Base-by-base conservation (phyloP, 768 basidiomycete genomes). In the Cyclocybe aegerita region DNA sequence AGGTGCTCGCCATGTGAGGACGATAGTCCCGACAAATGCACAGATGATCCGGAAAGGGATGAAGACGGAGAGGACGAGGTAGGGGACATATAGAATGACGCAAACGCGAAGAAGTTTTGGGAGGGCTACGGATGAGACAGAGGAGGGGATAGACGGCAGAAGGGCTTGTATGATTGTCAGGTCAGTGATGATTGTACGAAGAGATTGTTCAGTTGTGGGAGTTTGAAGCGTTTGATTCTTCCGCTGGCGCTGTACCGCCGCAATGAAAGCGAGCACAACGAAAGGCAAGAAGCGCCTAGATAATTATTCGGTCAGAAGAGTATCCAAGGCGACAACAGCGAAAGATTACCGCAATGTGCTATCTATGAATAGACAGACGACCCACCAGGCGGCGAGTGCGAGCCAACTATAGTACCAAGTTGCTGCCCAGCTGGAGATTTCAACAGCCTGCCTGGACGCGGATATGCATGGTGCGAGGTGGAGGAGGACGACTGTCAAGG, bases 301-400 rank as follows among this genome's bases (percentile, higher is more conserved):
- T 32, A 39, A n/a, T 29, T 44, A 14, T n/a, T 52, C 14, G 17
- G 49, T 23, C 2, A 43, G 41, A 23, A 55, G 2, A 49, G 36
- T 9, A 48, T n/a, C 33, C 40, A 36, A 14, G 43, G 30, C 15
- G 50, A 43, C n/a, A 65, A 30, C 53, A 51, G 37, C 35, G 47
- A 55, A 33, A 54, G 50, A 56, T 31, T 36, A 62, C 64, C 58
- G 60, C 56, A 91, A 67, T 8, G 65, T 67, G 32, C 68, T 66
- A 11, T 76, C 74, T 1, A 78, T 67, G 39, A 86, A 73, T 48
- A 94, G 71, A 70, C 89, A 92, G 14, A 83, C 17, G 0, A 78
- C 80, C 89, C 92, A 95, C 90, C 90, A 94, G 1, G 65, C 63
- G 0, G 78, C 86, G 39, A 96, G 70, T 1, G 78, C 65, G 3